Conservation (phyloP, 2,329 filamentous ascomycete species). For the Mycosphaerella sp. region DNA sequence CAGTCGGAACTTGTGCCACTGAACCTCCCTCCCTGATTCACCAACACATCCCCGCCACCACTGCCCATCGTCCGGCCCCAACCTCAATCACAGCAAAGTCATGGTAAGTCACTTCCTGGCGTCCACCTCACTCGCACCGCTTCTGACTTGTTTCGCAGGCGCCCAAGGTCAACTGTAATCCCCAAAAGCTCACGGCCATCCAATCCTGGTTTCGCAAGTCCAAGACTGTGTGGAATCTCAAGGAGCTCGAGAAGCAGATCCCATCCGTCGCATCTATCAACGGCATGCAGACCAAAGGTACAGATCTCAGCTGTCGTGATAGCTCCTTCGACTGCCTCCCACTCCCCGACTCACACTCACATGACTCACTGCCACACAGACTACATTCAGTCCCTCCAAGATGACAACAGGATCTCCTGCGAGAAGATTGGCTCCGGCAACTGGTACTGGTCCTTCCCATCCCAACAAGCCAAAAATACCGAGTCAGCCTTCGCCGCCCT, state of each 20-base stretch:
- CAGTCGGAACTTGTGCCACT: too few relatives aligned
- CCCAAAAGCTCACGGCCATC: constrained; percentile 53
- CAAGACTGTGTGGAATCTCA: constrained; percentile 57
- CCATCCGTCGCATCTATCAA: constrained; percentile 58
- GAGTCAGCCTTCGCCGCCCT: constrained; percentile 37
- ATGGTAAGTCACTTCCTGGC: not conserved
- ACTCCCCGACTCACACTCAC: not conserved
- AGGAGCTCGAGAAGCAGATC: constrained; percentile 61
- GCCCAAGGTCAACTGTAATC: constrained; percentile 53
- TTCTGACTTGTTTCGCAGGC: constrained; percentile 32
- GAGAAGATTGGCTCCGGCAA: constrained; percentile 67
- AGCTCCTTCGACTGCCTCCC: not conserved
- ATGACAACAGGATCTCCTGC: constrained; percentile 57
- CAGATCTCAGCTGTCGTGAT: not conserved
- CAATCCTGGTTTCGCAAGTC: constrained; percentile 55
- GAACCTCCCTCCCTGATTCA: too few relatives aligned
- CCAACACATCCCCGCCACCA: not conserved
- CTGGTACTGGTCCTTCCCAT: constrained; percentile 65
- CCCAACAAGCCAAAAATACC: constrained; percentile 49
- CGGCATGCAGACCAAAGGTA: constrained; percentile 49
- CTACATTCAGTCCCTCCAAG: constrained; percentile 55
- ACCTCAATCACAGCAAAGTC: not conserved
- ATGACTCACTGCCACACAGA: constrained; percentile 37
- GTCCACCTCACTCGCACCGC: not conserved
- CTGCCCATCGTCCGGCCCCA: not conserved